phyloP scores from a whole-genome alignment of 106 monocot species.

The Dactylorhiza incarnata region DNA sequence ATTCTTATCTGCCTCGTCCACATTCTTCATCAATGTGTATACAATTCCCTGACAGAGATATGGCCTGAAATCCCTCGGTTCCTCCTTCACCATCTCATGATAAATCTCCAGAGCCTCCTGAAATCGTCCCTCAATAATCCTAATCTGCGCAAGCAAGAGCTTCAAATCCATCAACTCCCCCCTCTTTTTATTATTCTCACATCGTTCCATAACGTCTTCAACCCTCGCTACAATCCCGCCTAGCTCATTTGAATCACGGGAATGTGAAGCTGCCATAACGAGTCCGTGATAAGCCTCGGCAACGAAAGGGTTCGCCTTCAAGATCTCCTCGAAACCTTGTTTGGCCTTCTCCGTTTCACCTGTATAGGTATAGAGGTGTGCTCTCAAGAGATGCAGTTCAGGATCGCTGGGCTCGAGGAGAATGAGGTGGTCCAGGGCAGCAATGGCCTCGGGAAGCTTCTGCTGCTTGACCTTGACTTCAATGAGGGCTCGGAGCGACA shows the following conservation, averaged over 20 bases:
- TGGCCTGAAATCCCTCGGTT: slow-evolving; percentile 65
- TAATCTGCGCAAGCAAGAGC: slow-evolving; percentile 47
- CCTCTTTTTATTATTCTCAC: slow-evolving; percentile 36
- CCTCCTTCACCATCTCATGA: slow-evolving; percentile 43
- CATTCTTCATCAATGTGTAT: slow-evolving; percentile 40
- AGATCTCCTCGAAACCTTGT: slow-evolving; percentile 56
- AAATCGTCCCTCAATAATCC: slow-evolving; percentile 40
- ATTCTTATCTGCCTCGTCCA: slow-evolving; percentile 56
- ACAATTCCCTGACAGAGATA: slow-evolving; percentile 58
- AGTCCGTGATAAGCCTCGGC: slow-evolving; percentile 90
- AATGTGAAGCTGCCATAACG: slow-evolving; percentile 39
- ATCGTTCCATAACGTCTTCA: slow-evolving; percentile 28
- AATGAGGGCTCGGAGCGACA: slow-evolving; percentile 47
- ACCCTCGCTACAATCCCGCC: slow-evolving; percentile 28
- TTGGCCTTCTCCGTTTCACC: slow-evolving; percentile 42
- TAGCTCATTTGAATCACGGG: slow-evolving; percentile 11
- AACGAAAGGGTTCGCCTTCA: slow-evolving; percentile 42
- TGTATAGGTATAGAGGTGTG: slow-evolving; percentile 49
- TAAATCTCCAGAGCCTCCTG: slow-evolving; percentile 41
- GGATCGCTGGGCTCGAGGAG: slow-evolving; percentile 39
- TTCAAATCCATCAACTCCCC: slow-evolving; percentile 57
- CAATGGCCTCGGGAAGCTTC: slow-evolving; percentile 44
- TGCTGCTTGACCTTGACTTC: slow-evolving; percentile 47
- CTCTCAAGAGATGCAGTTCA: slow-evolving; percentile 54
- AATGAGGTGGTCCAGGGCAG: slow-evolving; percentile 45